Base-by-base conservation (phyloP, 495 filamentous ascomycete species). In the Xylaria telfairii region DNA sequence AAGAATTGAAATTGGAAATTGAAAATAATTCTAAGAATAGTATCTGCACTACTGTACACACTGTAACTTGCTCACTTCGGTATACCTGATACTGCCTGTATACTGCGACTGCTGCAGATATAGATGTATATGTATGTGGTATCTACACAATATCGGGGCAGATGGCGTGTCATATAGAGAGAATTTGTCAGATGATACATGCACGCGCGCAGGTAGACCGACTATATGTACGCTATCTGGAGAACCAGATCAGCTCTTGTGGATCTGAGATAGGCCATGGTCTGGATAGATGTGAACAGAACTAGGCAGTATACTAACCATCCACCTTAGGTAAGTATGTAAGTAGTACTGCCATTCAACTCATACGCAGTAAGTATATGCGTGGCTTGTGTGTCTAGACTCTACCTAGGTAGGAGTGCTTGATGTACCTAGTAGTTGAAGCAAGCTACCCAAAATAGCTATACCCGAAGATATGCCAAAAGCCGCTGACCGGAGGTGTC, bases 111-210 rank as follows among this genome's bases (percentile, higher is more conserved):
- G 21, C 47, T 26, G 21, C n/a, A n/a, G n/a, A n/a, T n/a, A n/a
- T n/a, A n/a, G n/a, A n/a, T n/a, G n/a, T n/a, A n/a, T n/a, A n/a
- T n/a, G n/a, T n/a, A 26, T 51, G 47, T 51, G 46, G n/a, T 49
- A 49, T 49, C 46, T 47, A n/a, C 46, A 49, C 46, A 49, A 8
- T n/a, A 56, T 56, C 26, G 9, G 32, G 10, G 21, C 49, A 53
- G 49, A 12, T 13, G 4, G n/a, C 21, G 5, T 26, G 28, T 21
- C 17, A 49, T 49, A 49, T n/a, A 49, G 46, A 21, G 17, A n/a
- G 15, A 30, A 56, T 37, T 60, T 60, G 56, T 60, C 56, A 60
- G 32, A 37, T 60, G 32, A 60, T 60, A n/a, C 17, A 46, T n/a
- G 10, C 44, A 5, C 15, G 15, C 44, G 2, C 15, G 10, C 44